Percentiles rank a stretch among this genome's conserved stretches.
phyloP scores from a whole-genome alignment of 225 moss, liverwort and hornwort species.

The Ulota crispa region DNA sequence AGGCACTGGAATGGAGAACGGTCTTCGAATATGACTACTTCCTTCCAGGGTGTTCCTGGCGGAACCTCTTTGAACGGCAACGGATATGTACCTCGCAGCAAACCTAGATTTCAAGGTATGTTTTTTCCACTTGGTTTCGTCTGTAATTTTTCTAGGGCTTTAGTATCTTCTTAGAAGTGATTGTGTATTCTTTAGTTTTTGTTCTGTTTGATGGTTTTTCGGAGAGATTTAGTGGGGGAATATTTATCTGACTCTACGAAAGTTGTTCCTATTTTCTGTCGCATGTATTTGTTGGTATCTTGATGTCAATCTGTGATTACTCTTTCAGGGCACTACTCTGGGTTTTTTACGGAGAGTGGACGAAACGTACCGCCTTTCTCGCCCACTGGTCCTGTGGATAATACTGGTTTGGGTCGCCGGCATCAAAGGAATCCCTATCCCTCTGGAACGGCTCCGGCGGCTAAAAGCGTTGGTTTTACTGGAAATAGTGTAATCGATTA shows the following conservation, averaged over 20 bases:
- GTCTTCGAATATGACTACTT: conserved; percentile 25
- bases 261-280: neutral
- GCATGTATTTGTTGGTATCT: neutral
- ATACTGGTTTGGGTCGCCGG: conserved; percentile 40
- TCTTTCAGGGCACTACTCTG: conserved; percentile 49
- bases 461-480: conserved; percentile 34
- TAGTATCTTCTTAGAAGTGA: neutral
- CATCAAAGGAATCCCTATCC: conserved; percentile 34
- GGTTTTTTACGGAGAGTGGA: conserved; percentile 48
- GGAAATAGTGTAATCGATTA: conserved; percentile 39
- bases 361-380: conserved; percentile 34
- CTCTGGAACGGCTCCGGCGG: conserved; percentile 22
- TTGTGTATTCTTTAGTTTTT: neutral
- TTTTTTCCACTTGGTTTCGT: neutral
- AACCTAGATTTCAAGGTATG: conserved; percentile 55
- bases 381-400: conserved; percentile 30
- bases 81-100: conserved; percentile 43
- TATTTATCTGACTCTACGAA: neutral
- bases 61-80: conserved; percentile 43
- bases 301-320: neutral
- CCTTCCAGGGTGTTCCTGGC: conserved; percentile 34
- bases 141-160: neutral
- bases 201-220: neutral
- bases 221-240: neutral
- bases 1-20: conserved; percentile 52